Percentiles rank a stretch among this genome's conserved stretches.
These are phyloP conservation scores for Mallotus nudiflorus DNA, from an alignment of 345 rosid species.

Conservation along the genomic window DNA sequence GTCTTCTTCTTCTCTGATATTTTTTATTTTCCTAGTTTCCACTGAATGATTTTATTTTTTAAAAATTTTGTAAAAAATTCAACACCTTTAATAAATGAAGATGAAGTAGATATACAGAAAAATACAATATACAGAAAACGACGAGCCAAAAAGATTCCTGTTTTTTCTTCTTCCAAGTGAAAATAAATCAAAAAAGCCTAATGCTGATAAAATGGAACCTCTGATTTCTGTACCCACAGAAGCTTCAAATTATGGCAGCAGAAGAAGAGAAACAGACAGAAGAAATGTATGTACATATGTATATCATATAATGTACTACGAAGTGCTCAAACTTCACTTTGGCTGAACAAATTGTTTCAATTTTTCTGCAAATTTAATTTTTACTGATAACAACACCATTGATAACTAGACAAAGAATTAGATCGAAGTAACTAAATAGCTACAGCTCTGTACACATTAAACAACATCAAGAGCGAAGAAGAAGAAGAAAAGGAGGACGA, in stretches of 20 bases:
- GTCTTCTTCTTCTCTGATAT: not conserved
- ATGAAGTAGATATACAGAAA: not conserved
- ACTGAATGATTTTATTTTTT: not conserved
- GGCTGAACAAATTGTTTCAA: too few species aligned
- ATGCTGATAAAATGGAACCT: conserved; percentile 12
- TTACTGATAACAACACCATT: not conserved
- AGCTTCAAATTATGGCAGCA: too few species aligned
- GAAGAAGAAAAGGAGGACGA: not conserved
- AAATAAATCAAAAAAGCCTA: conserved; percentile 1
- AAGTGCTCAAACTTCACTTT: too few species aligned
- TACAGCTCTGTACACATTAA: conserved; percentile 37
- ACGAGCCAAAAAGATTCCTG: not conserved
- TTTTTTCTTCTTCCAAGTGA: not conserved
- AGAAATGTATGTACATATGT: too few species aligned
- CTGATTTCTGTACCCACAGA: not conserved
- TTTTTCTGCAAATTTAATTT: conserved; percentile 9
- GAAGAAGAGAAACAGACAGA: conserved; percentile 18
- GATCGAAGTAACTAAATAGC: not conserved
- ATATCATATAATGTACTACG: too few species aligned
- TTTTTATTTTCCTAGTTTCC: too few species aligned
- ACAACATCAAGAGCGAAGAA: not conserved
- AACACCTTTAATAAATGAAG: not conserved
- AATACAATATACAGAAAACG: conserved; percentile 1
- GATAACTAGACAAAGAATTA: not conserved
- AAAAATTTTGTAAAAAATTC: not conserved